Evolutionary conservation across 495 filamentous ascomycete species (phyloP).

Genomic region (Lindgomyces ingoldianus): DNA sequence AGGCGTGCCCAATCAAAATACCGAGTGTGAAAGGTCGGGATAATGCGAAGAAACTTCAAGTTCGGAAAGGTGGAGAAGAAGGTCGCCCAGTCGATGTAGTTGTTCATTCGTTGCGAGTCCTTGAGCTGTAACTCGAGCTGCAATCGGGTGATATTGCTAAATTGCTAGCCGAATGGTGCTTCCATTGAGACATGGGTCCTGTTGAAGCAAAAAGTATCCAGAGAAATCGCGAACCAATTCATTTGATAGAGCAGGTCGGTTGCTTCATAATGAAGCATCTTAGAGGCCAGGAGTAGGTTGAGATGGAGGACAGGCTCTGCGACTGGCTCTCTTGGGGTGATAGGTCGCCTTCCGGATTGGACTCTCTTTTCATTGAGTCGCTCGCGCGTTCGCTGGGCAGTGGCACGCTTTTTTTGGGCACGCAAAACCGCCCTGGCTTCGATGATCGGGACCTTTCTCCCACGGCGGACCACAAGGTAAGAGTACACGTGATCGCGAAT

Average conservation of each 20-base stretch:
- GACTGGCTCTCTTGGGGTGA: slow-evolving; percentile 10
- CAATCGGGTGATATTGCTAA: slow-evolving; percentile 23
- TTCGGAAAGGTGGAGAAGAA: slow-evolving; percentile 18
- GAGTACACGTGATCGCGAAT: slow-evolving; percentile 34
- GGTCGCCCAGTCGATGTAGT: slow-evolving; percentile 21
- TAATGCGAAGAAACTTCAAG: slow-evolving; percentile 22
- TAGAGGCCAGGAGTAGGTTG: slow-evolving; percentile 19
- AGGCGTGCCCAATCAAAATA: slow-evolving; percentile 30
- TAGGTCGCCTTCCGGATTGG: slow-evolving; percentile 15
- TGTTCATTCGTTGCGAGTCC: slow-evolving; percentile 31
- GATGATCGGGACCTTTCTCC: slow-evolving; percentile 15
- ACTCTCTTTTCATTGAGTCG: slow-evolving; percentile 25
- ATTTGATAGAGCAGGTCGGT: slow-evolving; percentile 20
- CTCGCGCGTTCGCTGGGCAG: slow-evolving; percentile 18
- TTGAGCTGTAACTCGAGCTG: slow-evolving; percentile 34
- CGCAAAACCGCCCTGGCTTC: slow-evolving; percentile 15
- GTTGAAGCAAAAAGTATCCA: slow-evolving; percentile 10
- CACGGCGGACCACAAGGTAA: slow-evolving; percentile 23
- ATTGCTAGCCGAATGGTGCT: slow-evolving; percentile 21
- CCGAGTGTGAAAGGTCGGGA: slow-evolving; percentile 25
- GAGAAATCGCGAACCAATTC: slow-evolving; percentile 32
- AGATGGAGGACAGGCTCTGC: slow-evolving; percentile 23
- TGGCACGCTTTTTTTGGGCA: slow-evolving; percentile 20
- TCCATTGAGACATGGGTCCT: slow-evolving; percentile 10
- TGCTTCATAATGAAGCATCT: slow-evolving; percentile 26